These are phyloP conservation scores for Artemisia annua DNA, from an alignment of 129 eudicot genomes.

Conservation along the genomic window DNA sequence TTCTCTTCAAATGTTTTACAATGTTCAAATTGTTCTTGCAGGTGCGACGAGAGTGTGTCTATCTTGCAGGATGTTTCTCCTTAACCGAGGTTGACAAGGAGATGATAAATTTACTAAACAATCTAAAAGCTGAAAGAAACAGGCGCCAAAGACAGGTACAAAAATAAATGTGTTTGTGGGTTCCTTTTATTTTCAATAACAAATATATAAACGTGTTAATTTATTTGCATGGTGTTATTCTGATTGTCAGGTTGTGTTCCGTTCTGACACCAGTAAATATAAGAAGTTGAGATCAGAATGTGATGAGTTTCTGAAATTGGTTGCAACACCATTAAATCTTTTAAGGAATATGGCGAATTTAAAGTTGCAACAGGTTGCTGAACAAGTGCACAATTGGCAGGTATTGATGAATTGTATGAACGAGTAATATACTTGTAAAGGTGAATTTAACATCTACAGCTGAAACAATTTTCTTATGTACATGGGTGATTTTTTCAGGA, in stretches of 20 bases:
- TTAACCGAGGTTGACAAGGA: slow-evolving; percentile 43
- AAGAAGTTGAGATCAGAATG: slow-evolving; percentile 62
- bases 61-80: slow-evolving; percentile 57
- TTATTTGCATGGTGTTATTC: slow-evolving; percentile 12
- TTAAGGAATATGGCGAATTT: slow-evolving; percentile 32
- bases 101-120: slow-evolving; percentile 38
- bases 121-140: slow-evolving; percentile 56
- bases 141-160: slow-evolving; percentile 56
- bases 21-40: slow-evolving; percentile 31
- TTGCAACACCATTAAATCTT: slow-evolving; percentile 34
- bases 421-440: slow-evolving; percentile 8
- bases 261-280: slow-evolving; percentile 58
- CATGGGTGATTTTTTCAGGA: slow-evolving; percentile 43
- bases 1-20: background rate
- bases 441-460: background rate
- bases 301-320: slow-evolving; percentile 52
- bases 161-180: background rate
- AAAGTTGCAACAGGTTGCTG: slow-evolving; percentile 31
- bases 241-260: slow-evolving; percentile 60
- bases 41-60: slow-evolving; percentile 69
- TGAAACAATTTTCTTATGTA: background rate
- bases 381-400: slow-evolving; percentile 72
- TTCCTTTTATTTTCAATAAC: background rate
- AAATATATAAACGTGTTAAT: background rate
- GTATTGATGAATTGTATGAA: slow-evolving; percentile 30